A percentile compares a stretch with the other conserved stretches of the same genome.
phyloP scores from a whole-genome alignment of 208 protist species.

The Acanthamoeba royreba region DNA sequence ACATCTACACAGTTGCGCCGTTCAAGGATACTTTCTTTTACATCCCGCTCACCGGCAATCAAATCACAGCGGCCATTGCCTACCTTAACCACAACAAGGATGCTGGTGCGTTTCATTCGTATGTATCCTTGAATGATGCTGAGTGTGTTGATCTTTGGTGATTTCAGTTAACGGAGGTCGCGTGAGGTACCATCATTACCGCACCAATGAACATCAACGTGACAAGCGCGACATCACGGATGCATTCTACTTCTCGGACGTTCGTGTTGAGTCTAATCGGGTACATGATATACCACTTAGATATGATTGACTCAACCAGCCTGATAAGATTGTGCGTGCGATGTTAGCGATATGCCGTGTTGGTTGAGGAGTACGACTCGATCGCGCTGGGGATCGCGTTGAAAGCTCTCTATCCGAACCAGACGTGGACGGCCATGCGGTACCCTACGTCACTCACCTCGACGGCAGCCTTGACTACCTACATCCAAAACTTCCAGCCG shows the following conservation, averaged over 20 bases:
- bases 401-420: background rate
- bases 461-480: background rate
- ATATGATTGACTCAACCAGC: background rate
- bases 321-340: background rate
- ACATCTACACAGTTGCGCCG: slow-evolving; percentile 29
- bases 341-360: background rate
- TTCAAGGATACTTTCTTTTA: slow-evolving; percentile 24
- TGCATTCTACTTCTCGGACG: slow-evolving; percentile 16
- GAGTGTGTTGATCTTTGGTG: too few species aligned
- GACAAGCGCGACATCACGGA: slow-evolving; percentile 24
- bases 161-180: too few species aligned
- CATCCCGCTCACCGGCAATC: background rate
- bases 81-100: background rate
- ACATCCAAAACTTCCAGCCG: too few species aligned
- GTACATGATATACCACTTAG: background rate
- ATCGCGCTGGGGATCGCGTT: background rate
- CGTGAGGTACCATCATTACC: too few species aligned
- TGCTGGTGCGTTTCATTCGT: background rate
- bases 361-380: slow-evolving; percentile 26
- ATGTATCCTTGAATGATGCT: too few species aligned
- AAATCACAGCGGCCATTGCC: background rate
- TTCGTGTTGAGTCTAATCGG: background rate
- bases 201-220: background rate
- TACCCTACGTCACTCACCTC: background rate
- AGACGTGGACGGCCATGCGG: background rate